Evolutionary conservation across 148 eudicot species (phyloP).

Genomic region (Rhododendron ovatum): DNA sequence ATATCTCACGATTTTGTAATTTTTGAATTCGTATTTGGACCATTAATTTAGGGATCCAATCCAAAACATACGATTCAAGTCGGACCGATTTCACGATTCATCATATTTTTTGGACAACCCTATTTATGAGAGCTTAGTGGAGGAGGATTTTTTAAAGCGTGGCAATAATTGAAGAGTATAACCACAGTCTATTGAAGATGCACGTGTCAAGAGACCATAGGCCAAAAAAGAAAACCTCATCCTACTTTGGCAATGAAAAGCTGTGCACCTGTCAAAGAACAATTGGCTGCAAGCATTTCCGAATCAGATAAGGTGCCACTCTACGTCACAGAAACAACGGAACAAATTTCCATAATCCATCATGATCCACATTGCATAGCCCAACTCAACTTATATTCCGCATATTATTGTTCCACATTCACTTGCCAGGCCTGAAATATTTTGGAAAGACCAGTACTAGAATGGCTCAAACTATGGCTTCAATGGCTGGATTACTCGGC

Average conservation of each 20-base stretch:
- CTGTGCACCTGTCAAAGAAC: conserved; percentile 7
- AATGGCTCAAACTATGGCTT: conserved; percentile 90
- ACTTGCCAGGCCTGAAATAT: conserved; percentile 1
- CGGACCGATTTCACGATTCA: fast-evolving
- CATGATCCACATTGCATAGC: background rate
- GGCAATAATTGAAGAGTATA: background rate
- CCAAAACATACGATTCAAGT: too few species aligned
- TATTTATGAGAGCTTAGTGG: too few species aligned
- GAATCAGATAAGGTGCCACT: conserved; percentile 21
- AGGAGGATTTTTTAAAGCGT: too few species aligned
- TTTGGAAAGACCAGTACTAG: background rate
- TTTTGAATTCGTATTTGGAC: background rate
- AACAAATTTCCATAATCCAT: background rate
- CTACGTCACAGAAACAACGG: conserved; percentile 22
- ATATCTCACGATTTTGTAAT: too few species aligned
- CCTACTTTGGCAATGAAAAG: background rate
- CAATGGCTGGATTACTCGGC: conserved; percentile 70
- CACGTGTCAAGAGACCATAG: conserved; percentile 5
- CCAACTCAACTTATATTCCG: conserved; percentile 1
- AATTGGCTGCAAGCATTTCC: conserved; percentile 11
- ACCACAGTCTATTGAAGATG: background rate
- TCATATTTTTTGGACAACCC: too few species aligned
- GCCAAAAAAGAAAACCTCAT: background rate
- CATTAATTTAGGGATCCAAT: too few species aligned
- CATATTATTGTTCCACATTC: background rate